phyloP scores from a whole-genome alignment of 2,329 filamentous ascomycete genomes.

The Coniosporium tulheliwenetii region DNA sequence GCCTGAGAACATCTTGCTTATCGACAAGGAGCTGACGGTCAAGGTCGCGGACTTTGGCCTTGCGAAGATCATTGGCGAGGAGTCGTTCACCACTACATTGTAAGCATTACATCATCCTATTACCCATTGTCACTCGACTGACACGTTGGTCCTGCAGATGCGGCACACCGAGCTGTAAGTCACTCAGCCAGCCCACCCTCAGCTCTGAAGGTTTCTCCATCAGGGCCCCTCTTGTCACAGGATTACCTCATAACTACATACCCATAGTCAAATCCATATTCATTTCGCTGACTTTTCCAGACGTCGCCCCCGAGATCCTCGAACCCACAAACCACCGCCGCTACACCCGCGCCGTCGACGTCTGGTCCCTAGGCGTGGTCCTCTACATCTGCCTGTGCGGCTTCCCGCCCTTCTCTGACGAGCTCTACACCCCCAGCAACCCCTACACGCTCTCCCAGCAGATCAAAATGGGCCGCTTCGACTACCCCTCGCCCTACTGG shows the following conservation, averaged over 20 bases:
- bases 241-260: background rate
- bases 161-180: slow-evolving; percentile 76
- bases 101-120: slow-evolving; percentile 25
- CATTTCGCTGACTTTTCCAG: slow-evolving; percentile 15
- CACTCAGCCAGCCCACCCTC: background rate
- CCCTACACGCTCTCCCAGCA: slow-evolving; percentile 80
- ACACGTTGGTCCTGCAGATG: slow-evolving; percentile 29
- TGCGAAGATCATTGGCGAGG: slow-evolving; percentile 96
- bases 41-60: slow-evolving; percentile 95
- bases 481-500: slow-evolving; percentile 96
- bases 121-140: slow-evolving; percentile 7
- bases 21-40: slow-evolving; percentile 69
- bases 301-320: slow-evolving; percentile 91
- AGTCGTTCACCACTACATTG: slow-evolving; percentile 91
- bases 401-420: slow-evolving; percentile 93
- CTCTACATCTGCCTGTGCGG: slow-evolving; percentile 95
- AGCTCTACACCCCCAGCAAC: slow-evolving; percentile 65
- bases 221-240: background rate
- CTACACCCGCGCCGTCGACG: slow-evolving; percentile 88
- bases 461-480: slow-evolving; percentile 76
- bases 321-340: slow-evolving; percentile 66
- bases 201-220: background rate
- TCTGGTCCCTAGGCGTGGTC: slow-evolving; percentile 96
- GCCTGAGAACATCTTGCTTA: slow-evolving; percentile 85
- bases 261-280: no score